Percentiles rank a stretch among this genome's conserved stretches.
These are phyloP conservation scores for Phytophthora pistaciae DNA, from an alignment of 352 stramenopile species.

Conservation along the genomic window DNA sequence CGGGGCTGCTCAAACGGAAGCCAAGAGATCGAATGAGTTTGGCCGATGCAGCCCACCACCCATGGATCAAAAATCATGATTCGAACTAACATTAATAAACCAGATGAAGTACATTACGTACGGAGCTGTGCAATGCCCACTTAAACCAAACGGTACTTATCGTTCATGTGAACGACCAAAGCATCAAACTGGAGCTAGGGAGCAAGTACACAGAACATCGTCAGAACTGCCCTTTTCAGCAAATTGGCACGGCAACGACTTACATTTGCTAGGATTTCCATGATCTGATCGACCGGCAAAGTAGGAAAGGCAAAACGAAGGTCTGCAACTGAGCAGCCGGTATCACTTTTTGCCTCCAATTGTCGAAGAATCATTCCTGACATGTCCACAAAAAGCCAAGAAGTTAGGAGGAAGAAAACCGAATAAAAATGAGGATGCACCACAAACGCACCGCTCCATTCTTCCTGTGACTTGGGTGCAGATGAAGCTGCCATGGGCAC, in stretches of 20 bases:
- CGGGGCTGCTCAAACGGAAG: conserved; percentile 59
- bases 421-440: neutral
- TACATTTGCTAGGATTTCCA: conserved; percentile 68
- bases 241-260: conserved; percentile 10
- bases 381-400: neutral
- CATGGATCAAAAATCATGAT: conserved; percentile 62
- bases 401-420: conserved; percentile 3
- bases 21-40: conserved; percentile 73
- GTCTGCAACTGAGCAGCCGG: conserved; percentile 56
- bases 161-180: conserved; percentile 61
- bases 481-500: conserved; percentile 18
- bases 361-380: conserved; percentile 57
- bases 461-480: conserved; percentile 41
- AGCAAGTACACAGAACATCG: neutral
- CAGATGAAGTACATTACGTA: neutral
- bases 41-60: conserved; percentile 56
- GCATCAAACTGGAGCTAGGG: conserved; percentile 73
- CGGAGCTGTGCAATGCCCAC: neutral
- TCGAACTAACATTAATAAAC: conserved; percentile 1
- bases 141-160: conserved; percentile 69
- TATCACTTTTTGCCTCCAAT: conserved; percentile 39
- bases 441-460: conserved; percentile 58
- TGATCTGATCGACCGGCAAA: conserved; percentile 58
- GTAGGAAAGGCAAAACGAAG: conserved; percentile 67
- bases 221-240: conserved; percentile 7